Evolutionary conservation across 2,329 filamentous ascomycete species (phyloP).

Genomic region (Claviceps purpurea): DNA sequence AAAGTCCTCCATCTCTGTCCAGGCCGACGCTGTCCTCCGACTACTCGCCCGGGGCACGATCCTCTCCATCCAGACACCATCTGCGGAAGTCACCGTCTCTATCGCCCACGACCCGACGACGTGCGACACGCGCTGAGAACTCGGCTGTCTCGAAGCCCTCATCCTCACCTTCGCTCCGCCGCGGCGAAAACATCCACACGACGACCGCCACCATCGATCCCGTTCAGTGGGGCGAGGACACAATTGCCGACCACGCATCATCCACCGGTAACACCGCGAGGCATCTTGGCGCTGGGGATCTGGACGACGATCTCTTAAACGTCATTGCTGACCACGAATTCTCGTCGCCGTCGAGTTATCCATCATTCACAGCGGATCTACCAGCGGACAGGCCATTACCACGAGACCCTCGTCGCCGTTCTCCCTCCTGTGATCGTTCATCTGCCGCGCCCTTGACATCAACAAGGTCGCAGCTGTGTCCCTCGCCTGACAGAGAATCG

Average conservation of each 20-base stretch:
- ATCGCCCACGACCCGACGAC: not conserved
- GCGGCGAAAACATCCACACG: not conserved
- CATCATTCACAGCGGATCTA: conserved; percentile 12
- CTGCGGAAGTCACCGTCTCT: not conserved
- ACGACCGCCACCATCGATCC: not conserved
- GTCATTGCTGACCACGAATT: conserved; percentile 17
- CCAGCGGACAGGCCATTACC: not conserved
- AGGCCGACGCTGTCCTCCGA: conserved; percentile 3
- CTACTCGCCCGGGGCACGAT: conserved; percentile 7
- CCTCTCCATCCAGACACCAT: conserved; percentile 8
- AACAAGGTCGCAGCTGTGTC: conserved; percentile 8
- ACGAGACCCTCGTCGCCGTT: conserved; percentile 5
- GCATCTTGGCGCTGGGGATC: not conserved
- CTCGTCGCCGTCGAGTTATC: conserved; percentile 24
- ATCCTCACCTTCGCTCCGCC: not conserved
- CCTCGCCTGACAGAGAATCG: conserved; percentile 12
- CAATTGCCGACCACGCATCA: conserved; percentile 1
- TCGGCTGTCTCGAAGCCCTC: not conserved
- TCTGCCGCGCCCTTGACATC: conserved; percentile 12
- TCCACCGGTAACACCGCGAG: not conserved
- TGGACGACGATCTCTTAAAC: conserved; percentile 14
- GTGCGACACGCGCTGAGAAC: not conserved
- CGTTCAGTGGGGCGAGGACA: conserved; percentile 7
- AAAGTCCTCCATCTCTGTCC: not conserved
- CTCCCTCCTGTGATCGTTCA: conserved; percentile 7